These are phyloP conservation scores for Stachybotrys elegans DNA, from an alignment of 2,329 filamentous ascomycete genomes.

Conservation along the genomic window DNA sequence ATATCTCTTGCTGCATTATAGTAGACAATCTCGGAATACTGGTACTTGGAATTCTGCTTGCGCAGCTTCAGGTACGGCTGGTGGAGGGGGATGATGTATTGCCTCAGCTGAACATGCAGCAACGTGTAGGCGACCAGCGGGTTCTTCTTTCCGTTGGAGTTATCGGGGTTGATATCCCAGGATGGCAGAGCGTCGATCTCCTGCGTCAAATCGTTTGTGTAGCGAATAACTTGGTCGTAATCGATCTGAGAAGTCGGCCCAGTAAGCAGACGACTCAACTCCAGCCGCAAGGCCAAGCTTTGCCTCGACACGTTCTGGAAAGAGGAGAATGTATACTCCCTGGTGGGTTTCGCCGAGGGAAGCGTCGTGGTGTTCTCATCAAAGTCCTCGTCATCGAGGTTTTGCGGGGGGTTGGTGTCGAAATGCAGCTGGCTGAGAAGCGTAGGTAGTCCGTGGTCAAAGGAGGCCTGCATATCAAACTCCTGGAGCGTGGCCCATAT, in stretches of 20 bases:
- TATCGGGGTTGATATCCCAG: conserved; percentile 39
- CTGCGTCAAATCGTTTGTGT: conserved; percentile 56
- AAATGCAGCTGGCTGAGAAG: conserved; percentile 52
- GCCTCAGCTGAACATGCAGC: conserved; percentile 54
- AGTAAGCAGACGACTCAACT: conserved; percentile 51
- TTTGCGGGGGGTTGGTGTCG: conserved; percentile 50
- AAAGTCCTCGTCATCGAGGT: conserved; percentile 54
- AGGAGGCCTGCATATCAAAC: conserved; percentile 57
- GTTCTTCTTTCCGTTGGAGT: conserved; percentile 40
- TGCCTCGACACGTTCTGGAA: conserved; percentile 54
- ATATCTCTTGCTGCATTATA: conserved; percentile 59
- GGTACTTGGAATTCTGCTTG: conserved; percentile 55
- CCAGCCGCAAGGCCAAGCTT: conserved; percentile 50
- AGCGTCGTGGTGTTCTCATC: conserved; percentile 46
- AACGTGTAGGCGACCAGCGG: conserved; percentile 55
- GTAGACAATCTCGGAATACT: conserved; percentile 59
- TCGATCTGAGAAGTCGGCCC: conserved; percentile 50
- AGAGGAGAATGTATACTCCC: conserved; percentile 53
- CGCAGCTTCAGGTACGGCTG: conserved; percentile 56
- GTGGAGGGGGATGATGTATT: conserved; percentile 58
- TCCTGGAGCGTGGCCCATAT: conserved; percentile 59
- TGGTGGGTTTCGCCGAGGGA: conserved; percentile 44
- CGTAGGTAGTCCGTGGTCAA: conserved; percentile 55
- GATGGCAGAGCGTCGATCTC: conserved; percentile 56
- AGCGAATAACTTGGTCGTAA: conserved; percentile 57